A percentile compares a stretch with the other conserved stretches of the same genome.
Evolutionary conservation across 495 filamentous ascomycete genomes (phyloP).

Genomic region (Tetracladium setigerum): DNA sequence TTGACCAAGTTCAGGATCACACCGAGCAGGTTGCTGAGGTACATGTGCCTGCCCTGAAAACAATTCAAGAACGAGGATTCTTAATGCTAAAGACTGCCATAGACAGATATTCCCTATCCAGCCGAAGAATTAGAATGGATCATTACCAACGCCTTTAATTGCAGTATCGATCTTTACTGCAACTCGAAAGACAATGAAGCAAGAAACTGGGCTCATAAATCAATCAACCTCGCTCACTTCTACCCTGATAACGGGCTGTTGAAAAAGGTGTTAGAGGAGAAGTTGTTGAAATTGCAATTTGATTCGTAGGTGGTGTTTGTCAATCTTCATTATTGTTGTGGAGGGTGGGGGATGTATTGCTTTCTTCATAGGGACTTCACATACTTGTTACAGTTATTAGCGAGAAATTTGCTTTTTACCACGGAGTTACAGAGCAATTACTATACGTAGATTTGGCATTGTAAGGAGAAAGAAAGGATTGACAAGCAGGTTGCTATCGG

Average conservation of each 20-base stretch:
- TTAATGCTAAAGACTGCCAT: conserved; percentile 3
- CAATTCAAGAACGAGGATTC: not conserved
- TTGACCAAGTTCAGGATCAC: conserved; percentile 47
- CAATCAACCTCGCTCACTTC: conserved; percentile 53
- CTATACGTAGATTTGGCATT: no score
- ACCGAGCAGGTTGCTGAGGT: conserved; percentile 36
- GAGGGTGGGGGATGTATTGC: no score
- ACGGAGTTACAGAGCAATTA: no score
- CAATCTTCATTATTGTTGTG: no score
- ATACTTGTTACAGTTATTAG: no score
- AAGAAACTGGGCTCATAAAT: conserved; percentile 57
- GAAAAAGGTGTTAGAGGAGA: conserved; percentile 44
- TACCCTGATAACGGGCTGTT: conserved; percentile 43
- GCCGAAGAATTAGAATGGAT: conserved; percentile 71
- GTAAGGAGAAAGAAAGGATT: no score
- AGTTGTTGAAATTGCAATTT: conserved; percentile 38
- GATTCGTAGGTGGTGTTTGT: conserved; percentile 2
- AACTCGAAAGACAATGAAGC: conserved; percentile 45
- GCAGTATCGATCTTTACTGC: conserved; percentile 63
- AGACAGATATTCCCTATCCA: conserved; percentile 50
- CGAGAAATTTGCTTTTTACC: no score
- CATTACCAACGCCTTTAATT: conserved; percentile 65
- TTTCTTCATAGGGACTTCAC: no score
- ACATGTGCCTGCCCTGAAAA: conserved; percentile 2
- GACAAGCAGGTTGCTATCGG: no score